Percentiles rank a stretch among this genome's conserved stretches.
These are phyloP conservation scores for Phytopythium mirpurense DNA, from an alignment of 352 stramenopile species.

Conservation along the genomic window DNA sequence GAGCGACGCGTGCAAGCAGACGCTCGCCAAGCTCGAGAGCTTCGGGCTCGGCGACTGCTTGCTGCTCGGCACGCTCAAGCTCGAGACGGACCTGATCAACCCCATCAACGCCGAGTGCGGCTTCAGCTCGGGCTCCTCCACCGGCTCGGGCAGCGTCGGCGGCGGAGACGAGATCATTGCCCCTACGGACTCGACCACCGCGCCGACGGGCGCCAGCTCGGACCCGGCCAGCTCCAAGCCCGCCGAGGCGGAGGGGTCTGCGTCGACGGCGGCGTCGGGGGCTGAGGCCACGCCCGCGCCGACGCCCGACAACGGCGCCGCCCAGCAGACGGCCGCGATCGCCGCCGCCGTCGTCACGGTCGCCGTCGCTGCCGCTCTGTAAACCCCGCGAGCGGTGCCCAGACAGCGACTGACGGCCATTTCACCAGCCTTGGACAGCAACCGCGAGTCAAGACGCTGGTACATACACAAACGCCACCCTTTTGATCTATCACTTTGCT, in stretches of 20 bases:
- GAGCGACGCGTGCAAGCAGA: slow-evolving; percentile 14
- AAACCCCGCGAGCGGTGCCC: too few relatives aligned
- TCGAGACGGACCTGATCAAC: slow-evolving; percentile 18
- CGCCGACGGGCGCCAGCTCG: not conserved
- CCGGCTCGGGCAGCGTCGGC: not conserved
- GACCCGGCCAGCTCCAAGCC: not conserved
- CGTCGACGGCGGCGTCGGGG: not conserved
- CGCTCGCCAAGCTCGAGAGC: slow-evolving; percentile 12
- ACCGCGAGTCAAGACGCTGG: too few relatives aligned
- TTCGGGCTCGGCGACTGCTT: slow-evolving; percentile 26
- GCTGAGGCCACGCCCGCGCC: not conserved
- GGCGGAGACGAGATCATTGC: not conserved
- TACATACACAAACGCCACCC: too few relatives aligned
- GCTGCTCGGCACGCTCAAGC: slow-evolving; percentile 11
- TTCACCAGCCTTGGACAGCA: too few relatives aligned
- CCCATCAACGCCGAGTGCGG: slow-evolving; percentile 10
- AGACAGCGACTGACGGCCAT: too few relatives aligned
- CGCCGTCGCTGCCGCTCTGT: slow-evolving; percentile 1
- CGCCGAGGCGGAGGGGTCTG: not conserved
- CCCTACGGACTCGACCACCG: not conserved
- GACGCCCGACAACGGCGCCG: slow-evolving; percentile 2
- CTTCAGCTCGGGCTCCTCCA: not conserved
- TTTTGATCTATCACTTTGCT: too few relatives aligned
- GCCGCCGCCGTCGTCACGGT: slow-evolving; percentile 6
- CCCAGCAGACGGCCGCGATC: not conserved